Evolutionary conservation across 306 rosid species (phyloP).

Genomic region (Leucaena leucocephala): DNA sequence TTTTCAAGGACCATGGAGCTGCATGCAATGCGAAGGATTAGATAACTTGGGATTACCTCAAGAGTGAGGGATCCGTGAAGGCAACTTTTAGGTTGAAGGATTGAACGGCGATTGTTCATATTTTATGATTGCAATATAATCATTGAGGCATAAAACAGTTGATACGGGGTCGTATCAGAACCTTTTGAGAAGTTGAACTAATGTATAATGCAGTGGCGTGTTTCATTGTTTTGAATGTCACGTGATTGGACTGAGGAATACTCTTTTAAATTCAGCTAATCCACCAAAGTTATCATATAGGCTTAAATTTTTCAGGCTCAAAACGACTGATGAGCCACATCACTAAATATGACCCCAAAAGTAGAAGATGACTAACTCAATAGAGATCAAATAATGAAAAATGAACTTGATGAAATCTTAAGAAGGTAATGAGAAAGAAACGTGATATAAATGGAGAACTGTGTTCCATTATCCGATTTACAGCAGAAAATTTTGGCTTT

Average conservation of each 20-base stretch:
- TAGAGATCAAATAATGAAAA: not conserved
- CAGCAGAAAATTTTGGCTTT: constrained; percentile 25
- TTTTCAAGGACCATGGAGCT: not conserved
- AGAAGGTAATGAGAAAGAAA: not conserved
- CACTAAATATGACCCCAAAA: not conserved
- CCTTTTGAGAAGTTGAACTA: not conserved
- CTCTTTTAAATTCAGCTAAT: not conserved
- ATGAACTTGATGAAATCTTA: not conserved
- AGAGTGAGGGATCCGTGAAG: not conserved
- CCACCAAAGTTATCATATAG: not conserved
- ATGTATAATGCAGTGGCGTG: not conserved
- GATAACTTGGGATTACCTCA: not conserved
- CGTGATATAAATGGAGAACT: constrained; percentile 12
- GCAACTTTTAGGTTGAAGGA: not conserved
- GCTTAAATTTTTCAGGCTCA: not conserved
- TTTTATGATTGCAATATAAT: too few relatives aligned
- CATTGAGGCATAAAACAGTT: not conserved
- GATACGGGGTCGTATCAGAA: not conserved
- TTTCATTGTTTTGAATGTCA: not conserved
- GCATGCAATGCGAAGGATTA: not conserved
- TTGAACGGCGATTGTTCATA: too few relatives aligned
- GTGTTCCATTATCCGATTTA: not conserved
- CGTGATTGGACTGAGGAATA: not conserved
- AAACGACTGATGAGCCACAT: not conserved
- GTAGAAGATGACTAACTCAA: not conserved